These are phyloP conservation scores for Chaetomium cochliodes DNA, from an alignment of 495 filamentous ascomycete species.

Conservation along the genomic window DNA sequence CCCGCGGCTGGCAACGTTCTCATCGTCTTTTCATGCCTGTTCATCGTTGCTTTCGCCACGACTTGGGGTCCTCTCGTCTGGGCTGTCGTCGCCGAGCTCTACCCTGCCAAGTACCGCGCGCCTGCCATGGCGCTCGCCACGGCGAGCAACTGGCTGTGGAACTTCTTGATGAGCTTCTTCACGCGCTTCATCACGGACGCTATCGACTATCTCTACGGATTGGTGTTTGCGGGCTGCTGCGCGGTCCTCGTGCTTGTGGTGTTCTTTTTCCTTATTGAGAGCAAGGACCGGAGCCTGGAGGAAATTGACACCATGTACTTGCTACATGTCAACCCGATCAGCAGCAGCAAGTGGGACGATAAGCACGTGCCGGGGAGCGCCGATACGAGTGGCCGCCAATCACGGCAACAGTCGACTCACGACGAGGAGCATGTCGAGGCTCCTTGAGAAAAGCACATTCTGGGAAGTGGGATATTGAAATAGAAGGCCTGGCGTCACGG, in stretches of 20 bases:
- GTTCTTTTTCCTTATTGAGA: conserved; percentile 70
- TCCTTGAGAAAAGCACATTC: neutral
- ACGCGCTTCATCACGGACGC: conserved; percentile 62
- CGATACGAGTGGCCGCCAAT: conserved; percentile 12
- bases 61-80: conserved; percentile 88
- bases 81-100: conserved; percentile 78
- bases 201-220: conserved; percentile 80
- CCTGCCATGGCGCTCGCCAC: conserved; percentile 75
- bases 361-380: conserved; percentile 9
- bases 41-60: conserved; percentile 58
- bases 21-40: conserved; percentile 82
- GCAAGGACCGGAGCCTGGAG: conserved; percentile 55
- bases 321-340: conserved; percentile 62
- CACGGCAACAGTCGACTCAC: conserved; percentile 10
- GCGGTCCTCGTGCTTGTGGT: conserved; percentile 66
- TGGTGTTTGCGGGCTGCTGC: conserved; percentile 77
- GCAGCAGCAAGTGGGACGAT: conserved; percentile 31
- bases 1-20: conserved; percentile 63
- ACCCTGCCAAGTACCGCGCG: conserved; percentile 73
- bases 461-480: conserved; percentile 2
- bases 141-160: conserved; percentile 85
- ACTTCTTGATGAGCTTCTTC: conserved; percentile 56
- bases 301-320: conserved; percentile 85
- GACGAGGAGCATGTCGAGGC: conserved; percentile 6
- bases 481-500: conserved; percentile 15